Evolutionary conservation across 176 grass and related monocot genomes (phyloP).

Genomic region (Oryza longistaminata): DNA sequence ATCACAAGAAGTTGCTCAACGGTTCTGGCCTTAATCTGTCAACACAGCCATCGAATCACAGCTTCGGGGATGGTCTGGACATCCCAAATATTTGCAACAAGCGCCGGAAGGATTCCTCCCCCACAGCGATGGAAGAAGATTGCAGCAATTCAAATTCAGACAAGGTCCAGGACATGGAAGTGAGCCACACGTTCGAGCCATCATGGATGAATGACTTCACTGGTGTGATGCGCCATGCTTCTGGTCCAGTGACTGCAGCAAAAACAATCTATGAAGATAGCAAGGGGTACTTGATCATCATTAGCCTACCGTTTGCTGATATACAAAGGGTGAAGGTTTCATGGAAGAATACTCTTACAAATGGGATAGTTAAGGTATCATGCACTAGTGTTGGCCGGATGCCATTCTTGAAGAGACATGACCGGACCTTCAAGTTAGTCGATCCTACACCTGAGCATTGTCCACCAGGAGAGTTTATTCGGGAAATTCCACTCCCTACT

Average conservation of each 20-base stretch:
- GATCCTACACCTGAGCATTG: conserved; percentile 91
- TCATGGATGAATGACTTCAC: conserved; percentile 80
- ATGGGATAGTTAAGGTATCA: conserved; percentile 82
- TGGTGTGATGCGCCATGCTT: conserved; percentile 84
- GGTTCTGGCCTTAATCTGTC: conserved; percentile 74
- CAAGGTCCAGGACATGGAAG: conserved; percentile 59
- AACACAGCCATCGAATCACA: conserved; percentile 62
- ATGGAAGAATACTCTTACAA: conserved; percentile 85
- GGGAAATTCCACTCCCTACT: conserved; percentile 76
- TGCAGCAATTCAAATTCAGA: conserved; percentile 75
- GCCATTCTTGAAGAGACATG: conserved; percentile 79
- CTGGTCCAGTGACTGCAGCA: conserved; percentile 78
- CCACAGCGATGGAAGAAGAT: conserved; percentile 73
- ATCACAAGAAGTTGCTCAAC: conserved; percentile 73
- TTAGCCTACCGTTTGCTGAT: conserved; percentile 86
- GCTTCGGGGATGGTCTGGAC: conserved; percentile 55
- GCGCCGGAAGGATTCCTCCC: conserved; percentile 68
- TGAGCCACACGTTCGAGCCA: conserved; percentile 50
- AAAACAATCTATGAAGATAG: conserved; percentile 94
- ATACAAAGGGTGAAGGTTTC: conserved; percentile 87
- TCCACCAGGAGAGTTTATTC: conserved; percentile 86
- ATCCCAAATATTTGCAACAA: conserved; percentile 51
- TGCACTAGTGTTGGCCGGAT: conserved; percentile 63
- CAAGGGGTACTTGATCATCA: conserved; percentile 86
- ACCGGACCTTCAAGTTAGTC: conserved; percentile 75